Base-by-base conservation (phyloP, 176 grass and related monocot species). In the Ampelocalamus luodianensis region DNA sequence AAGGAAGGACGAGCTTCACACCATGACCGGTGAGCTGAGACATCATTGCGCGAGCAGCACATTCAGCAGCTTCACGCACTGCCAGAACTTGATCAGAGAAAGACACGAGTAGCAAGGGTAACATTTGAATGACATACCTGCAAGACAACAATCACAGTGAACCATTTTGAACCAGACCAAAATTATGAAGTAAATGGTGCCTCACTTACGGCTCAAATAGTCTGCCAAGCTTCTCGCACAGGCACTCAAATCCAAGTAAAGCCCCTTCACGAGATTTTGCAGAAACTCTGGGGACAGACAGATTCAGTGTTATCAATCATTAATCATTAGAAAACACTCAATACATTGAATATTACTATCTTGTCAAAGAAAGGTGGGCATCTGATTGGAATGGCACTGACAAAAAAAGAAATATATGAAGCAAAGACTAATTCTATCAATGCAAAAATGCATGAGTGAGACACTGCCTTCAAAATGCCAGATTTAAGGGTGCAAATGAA, bases 41-140 rank as follows among this genome's bases (percentile, higher is more conserved):
- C 96, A 98, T 98, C 93, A 98, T 98, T 80, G 93, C 96, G 24
- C 96, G 93, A 95, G 96, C 96, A 90, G 96, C 96, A 93, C 96
- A 93, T 68, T 98, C 96, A 80, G 96, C 93, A 70, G 91, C 93
- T 81, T 98, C 96, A 48, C 96, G 96, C 70, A 98, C 96, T 83
- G 96, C 96, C 66, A 93, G 80, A 65, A 98, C 96, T 95, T 95
- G 96, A 90, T 98, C 96, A 69, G 96, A 98, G 73, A 98, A 98
- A 58, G 93, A 95, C 63, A 98, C 96, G 13, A 98, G 89, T 83
- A 98, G 86, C 88, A 95, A 87, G 15, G 96, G 96, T 71, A 98
- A 86, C 93, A 95, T 98, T 89, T 93, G 86, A 88, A 98, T 95
- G 46, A 98, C 90, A 92, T 98, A 98, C 73, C 96, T 98, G 87